Conservation (phyloP, 805 yeast species). For the Kazachstania viticola region DNA sequence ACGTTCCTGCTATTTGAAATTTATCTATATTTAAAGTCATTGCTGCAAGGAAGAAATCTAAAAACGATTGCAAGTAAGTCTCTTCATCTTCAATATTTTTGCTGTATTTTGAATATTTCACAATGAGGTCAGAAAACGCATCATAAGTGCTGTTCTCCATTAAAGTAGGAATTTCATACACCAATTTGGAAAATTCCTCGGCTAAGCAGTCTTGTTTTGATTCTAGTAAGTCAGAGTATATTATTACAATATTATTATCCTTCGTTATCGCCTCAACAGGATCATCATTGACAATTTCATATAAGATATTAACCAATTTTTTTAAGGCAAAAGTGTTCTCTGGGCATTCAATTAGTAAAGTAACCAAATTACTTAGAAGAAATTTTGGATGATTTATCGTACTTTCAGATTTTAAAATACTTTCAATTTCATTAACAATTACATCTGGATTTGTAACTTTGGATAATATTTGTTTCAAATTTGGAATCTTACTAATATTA, state of each 20-base stretch:
- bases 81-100: constrained; percentile 8
- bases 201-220: constrained; percentile 2
- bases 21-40: constrained; percentile 11
- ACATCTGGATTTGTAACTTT: neutral
- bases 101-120: constrained; percentile 23
- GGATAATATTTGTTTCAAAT: constrained; percentile 14
- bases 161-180: constrained; percentile 27
- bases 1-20: constrained; percentile 21
- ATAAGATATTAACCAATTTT: constrained; percentile 10
- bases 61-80: constrained; percentile 7
- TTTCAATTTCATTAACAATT: no score
- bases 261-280: constrained; percentile 6
- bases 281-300: constrained; percentile 7
- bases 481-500: constrained; percentile 9
- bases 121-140: constrained; percentile 25
- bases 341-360: constrained; percentile 5
- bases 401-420: no score
- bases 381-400: no score
- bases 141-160: constrained; percentile 24
- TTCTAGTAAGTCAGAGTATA: constrained; percentile 5
- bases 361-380: constrained; percentile 6
- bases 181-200: constrained; percentile 24
- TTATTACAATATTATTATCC: constrained; percentile 4
- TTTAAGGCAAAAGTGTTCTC: constrained; percentile 10
- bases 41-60: constrained; percentile 13